These are phyloP conservation scores for Backusella mclennaniae DNA, from an alignment of 192 early-diverging fungal genomes.

Conservation along the genomic window DNA sequence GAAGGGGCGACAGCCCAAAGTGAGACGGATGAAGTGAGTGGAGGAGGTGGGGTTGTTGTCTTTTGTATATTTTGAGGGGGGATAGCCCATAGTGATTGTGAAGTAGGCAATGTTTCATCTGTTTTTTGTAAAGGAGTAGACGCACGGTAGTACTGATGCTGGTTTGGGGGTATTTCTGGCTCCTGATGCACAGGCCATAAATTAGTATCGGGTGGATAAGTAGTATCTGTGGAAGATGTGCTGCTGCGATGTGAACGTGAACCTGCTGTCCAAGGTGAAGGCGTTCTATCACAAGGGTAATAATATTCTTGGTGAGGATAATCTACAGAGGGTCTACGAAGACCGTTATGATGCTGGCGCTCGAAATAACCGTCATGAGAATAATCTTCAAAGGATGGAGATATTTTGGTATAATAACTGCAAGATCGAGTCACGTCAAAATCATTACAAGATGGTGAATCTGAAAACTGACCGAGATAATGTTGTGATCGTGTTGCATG, in stretches of 20 bases:
- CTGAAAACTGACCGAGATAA: constrained; percentile 4
- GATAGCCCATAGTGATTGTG: constrained; percentile 21
- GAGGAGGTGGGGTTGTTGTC: neutral
- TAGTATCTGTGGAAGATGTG: constrained; percentile 8
- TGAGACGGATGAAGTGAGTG: constrained; percentile 7
- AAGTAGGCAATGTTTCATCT: neutral
- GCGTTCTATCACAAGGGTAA: constrained; percentile 3
- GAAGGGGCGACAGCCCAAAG: constrained; percentile 22
- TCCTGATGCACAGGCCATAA: constrained; percentile 12
- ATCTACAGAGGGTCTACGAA: neutral
- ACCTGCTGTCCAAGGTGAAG: neutral
- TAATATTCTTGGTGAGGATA: neutral
- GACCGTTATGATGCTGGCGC: neutral
- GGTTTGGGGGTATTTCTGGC: neutral
- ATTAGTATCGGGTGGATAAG: neutral
- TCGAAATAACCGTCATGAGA: constrained; percentile 4
- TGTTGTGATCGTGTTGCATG: constrained; percentile 8
- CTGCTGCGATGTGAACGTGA: constrained; percentile 5
- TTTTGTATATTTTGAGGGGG: constrained; percentile 11
- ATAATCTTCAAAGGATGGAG: constrained; percentile 3
- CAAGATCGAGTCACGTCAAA: constrained; percentile 8
- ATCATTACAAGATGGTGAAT: neutral
- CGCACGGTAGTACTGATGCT: neutral
- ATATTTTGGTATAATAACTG: constrained; percentile 4
- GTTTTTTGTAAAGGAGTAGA: neutral